These are phyloP conservation scores for Calocybe cyanea DNA, from an alignment of 768 basidiomycete genomes.

Conservation along the genomic window DNA sequence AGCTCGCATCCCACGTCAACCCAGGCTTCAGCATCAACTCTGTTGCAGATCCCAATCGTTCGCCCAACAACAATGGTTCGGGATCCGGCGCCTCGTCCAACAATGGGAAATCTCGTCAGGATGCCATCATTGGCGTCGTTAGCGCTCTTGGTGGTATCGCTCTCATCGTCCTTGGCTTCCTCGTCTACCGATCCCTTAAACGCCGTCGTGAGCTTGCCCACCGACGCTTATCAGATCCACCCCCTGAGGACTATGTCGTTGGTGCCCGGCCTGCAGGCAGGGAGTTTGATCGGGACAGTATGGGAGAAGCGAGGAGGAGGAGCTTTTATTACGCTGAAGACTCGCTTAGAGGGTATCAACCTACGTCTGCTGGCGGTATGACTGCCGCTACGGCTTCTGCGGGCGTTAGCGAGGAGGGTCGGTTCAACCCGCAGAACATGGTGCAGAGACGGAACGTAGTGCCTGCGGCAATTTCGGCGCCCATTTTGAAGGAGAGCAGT, in stretches of 20 bases:
- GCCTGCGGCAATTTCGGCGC: constrained; percentile 67
- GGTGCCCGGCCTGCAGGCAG: constrained; percentile 60
- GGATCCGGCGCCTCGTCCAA: constrained; percentile 26
- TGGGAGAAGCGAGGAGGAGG: constrained; percentile 67
- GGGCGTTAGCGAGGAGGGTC: neutral
- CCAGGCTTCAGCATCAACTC: constrained; percentile 57
- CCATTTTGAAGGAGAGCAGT: constrained; percentile 75
- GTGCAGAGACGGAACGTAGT: constrained; percentile 53
- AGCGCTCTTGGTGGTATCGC: constrained; percentile 78
- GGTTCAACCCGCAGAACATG: constrained; percentile 4
- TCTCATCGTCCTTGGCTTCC: constrained; percentile 65
- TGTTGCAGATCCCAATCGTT: constrained; percentile 38
- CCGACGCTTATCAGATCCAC: constrained; percentile 62
- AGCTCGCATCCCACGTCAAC: constrained; percentile 68
- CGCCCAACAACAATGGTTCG: constrained; percentile 19
- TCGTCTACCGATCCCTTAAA: constrained; percentile 67
- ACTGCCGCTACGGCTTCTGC: too few relatives aligned
- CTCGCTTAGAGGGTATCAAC: constrained; percentile 60
- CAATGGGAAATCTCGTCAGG: constrained; percentile 52
- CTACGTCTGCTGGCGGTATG: constrained; percentile 4
- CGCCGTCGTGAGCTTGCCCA: constrained; percentile 68
- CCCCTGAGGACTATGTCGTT: constrained; percentile 23
- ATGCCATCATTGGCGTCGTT: constrained; percentile 91
- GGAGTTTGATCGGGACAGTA: constrained; percentile 73
- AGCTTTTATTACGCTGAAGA: constrained; percentile 91